Evolutionary conservation across 805 yeast genomes (phyloP).

Genomic region (Metschnikowia kunwiensis): DNA sequence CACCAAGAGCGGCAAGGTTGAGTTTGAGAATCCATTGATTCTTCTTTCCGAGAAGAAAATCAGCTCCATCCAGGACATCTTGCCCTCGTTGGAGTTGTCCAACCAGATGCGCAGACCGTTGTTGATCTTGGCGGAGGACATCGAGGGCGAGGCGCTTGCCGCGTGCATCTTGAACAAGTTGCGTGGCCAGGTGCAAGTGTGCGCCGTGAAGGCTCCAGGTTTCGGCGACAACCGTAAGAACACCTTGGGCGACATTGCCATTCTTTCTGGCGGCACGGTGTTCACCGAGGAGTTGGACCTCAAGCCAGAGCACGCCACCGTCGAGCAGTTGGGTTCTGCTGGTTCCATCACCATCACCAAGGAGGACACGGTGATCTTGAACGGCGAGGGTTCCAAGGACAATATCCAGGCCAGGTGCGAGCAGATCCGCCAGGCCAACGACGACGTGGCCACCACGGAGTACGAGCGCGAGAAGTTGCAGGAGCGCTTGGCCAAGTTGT

Average conservation of each 20-base stretch:
- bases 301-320: constrained; percentile 91
- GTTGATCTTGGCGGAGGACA: constrained; percentile 89
- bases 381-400: constrained; percentile 88
- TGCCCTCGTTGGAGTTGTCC: constrained; percentile 90
- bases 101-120: constrained; percentile 92
- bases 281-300: constrained; percentile 91
- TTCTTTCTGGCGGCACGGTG: constrained; percentile 89
- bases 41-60: constrained; percentile 90
- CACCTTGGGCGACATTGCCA: constrained; percentile 92
- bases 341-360: constrained; percentile 91
- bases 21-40: constrained; percentile 88
- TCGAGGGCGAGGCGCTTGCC: constrained; percentile 98
- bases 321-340: constrained; percentile 85
- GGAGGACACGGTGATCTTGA: constrained; percentile 91
- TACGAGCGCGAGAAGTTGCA: constrained; percentile 96
- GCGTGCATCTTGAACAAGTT: constrained; percentile 96
- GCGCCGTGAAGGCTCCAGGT: constrained; percentile 98
- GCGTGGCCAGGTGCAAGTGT: constrained; percentile 97
- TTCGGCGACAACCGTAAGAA: constrained; percentile 98
- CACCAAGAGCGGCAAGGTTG: constrained; percentile 88
- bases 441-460: constrained; percentile 71
- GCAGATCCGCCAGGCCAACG: constrained; percentile 82
- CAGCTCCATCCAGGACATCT: constrained; percentile 81
- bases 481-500: constrained; percentile 94
- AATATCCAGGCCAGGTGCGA: constrained; percentile 82